Percentiles rank a stretch among this genome's conserved stretches.
phyloP scores from a whole-genome alignment of 805 yeast genomes.

The Yarrowia sp. region DNA sequence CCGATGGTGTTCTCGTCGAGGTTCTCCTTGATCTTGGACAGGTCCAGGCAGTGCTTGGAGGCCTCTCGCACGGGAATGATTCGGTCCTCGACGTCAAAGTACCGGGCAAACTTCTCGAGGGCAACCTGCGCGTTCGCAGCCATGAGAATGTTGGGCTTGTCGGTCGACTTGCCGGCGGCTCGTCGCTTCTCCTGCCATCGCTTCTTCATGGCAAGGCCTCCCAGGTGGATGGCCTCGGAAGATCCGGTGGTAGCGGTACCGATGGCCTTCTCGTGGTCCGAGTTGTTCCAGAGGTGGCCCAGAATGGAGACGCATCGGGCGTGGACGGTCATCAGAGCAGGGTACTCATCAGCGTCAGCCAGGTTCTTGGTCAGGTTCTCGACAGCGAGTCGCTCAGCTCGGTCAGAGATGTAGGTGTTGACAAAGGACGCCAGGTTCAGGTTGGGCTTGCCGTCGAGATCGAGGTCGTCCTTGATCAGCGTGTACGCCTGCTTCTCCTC shows the following conservation, averaged over 20 bases:
- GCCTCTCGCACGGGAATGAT: conserved; percentile 62
- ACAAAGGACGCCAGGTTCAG: conserved; percentile 88
- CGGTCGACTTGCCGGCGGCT: conserved; percentile 56
- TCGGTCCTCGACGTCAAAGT: conserved; percentile 87
- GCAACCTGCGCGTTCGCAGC: conserved; percentile 94
- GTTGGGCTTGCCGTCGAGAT: conserved; percentile 79
- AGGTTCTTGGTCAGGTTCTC: conserved; percentile 82
- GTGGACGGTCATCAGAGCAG: conserved; percentile 75
- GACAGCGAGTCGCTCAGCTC: conserved; percentile 51
- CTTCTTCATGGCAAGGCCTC: conserved; percentile 89
- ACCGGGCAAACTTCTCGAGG: conserved; percentile 87
- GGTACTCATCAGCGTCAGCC: conserved; percentile 93
- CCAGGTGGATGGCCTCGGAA: conserved; percentile 89
- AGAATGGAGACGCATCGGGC: conserved; percentile 78
- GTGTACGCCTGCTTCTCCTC: conserved; percentile 54
- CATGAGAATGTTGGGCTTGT: conserved; percentile 82
- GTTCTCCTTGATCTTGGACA: conserved; percentile 54
- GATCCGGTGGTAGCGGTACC: conserved; percentile 96
- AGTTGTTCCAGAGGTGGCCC: conserved; percentile 79
- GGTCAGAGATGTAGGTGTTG: conserved; percentile 63
- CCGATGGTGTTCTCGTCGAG: conserved; percentile 94
- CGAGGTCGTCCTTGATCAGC: conserved; percentile 67
- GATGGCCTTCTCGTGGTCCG: conserved; percentile 49
- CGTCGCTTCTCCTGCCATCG: conserved; percentile 72
- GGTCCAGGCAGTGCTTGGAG: conserved; percentile 64